A percentile compares a stretch with the other conserved stretches of the same genome.
These are phyloP conservation scores for Phenoliferia sp. DNA, from an alignment of 1,284 basidiomycete genomes.

Conservation along the genomic window DNA sequence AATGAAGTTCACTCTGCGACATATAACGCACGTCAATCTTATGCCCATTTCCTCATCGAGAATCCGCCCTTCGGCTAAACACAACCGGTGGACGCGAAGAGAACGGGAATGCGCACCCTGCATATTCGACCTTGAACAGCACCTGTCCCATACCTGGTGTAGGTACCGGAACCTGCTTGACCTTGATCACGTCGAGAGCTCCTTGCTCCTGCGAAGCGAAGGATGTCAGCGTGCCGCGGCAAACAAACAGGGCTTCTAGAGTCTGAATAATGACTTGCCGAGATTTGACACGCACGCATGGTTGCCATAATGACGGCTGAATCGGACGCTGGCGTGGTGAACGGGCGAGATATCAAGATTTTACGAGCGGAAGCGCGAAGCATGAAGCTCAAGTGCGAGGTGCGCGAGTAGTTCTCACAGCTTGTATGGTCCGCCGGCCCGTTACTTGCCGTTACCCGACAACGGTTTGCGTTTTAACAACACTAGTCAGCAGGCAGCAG, in stretches of 20 bases:
- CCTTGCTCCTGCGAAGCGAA: constrained; percentile 53
- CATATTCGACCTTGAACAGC: constrained; percentile 64
- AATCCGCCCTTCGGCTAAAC: too few species aligned
- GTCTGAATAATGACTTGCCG: too few species aligned
- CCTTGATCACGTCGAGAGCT: constrained; percentile 71
- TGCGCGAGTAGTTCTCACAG: not conserved
- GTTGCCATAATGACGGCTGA: too few species aligned
- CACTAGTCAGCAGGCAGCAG: not conserved
- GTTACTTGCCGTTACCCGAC: not conserved
- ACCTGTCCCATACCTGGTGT: constrained; percentile 60
- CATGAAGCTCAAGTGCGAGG: not conserved
- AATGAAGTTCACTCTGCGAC: constrained; percentile 48
- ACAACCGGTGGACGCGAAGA: too few species aligned
- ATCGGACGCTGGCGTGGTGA: not conserved
- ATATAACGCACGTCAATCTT: too few species aligned
- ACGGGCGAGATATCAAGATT: not conserved
- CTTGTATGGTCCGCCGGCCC: not conserved
- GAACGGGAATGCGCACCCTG: constrained; percentile 37
- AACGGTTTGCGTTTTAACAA: not conserved
- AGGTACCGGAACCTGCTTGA: constrained; percentile 58
- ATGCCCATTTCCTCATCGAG: too few species aligned
- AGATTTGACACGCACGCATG: not conserved
- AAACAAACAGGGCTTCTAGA: too few species aligned
- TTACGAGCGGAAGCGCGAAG: not conserved
- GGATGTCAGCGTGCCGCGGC: too few species aligned